Evolutionary conservation across 2,329 filamentous ascomycete genomes (phyloP), one percentile per base, ranked within the genome.

Genomic region (Epichloe brachyelytri): DNA sequence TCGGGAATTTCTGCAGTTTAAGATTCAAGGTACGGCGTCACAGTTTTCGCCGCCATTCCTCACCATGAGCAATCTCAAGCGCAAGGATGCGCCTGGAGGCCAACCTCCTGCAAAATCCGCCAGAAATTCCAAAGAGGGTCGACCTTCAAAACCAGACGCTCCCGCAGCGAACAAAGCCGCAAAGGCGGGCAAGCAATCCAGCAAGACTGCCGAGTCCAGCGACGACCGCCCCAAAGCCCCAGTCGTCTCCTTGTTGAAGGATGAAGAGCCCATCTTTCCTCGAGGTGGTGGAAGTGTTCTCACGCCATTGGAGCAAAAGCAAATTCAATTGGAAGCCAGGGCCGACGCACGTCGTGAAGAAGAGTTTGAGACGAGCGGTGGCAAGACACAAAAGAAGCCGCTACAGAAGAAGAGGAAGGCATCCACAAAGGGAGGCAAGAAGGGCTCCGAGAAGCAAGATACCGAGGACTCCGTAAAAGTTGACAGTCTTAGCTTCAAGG

Each of bases 291-390:
- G 82, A 49, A 94, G 88, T 63, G 77, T 95, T 49, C 72, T 98
- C 64, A 96, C 93, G 2, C 90, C 93, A 19, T 74, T 98, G 48
- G 93, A 98, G 67, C 86, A 94, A 65, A 96, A 95, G 71, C 88
- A 97, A 68, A 97, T 98, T 56, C 85, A 93, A 61, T 84, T 94
- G 53, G 86, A 97, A 68, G 93, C 93, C 44, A 93, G 86, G 63
- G 83, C 85, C 60, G 93, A 98, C 73, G 93, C 90, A 40, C 73
- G 94, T 39, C 93, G 91, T 64, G 93, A 97, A 68, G 84, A 94
- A 60, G 78, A 84, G 58, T 79, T 79, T 46, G 70, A 72, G 48
- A 74, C 76, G 51, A 68, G 70, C 43, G 63, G 68, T 30, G n/a
- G 46, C 22, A 73, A 77, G 54, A 54, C 59, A 12, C 58, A 60